Percentiles rank a stretch among this genome's conserved stretches.
phyloP scores from a whole-genome alignment of 2,329 filamentous ascomycete species.

The Drechslera avenae region DNA sequence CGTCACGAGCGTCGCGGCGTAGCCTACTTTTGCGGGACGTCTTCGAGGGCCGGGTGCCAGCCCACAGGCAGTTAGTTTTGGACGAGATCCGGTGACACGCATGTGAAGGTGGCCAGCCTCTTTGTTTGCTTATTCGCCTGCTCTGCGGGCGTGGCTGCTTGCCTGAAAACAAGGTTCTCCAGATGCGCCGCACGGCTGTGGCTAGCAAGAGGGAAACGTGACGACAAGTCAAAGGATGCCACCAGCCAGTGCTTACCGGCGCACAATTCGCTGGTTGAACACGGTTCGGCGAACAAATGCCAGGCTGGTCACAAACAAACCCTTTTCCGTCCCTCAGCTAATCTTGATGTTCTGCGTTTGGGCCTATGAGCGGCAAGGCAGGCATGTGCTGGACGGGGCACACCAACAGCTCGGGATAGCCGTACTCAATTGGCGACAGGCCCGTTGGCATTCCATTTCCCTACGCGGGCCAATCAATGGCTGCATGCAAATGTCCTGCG shows the following conservation, averaged over 20 bases:
- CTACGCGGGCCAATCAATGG: slow-evolving; percentile 30
- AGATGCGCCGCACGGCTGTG: slow-evolving; percentile 40
- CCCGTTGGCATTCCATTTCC: slow-evolving; percentile 19
- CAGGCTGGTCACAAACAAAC: not conserved
- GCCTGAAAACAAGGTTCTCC: slow-evolving; percentile 38
- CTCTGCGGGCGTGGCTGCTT: slow-evolving; percentile 9
- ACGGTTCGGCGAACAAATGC: slow-evolving; percentile 8
- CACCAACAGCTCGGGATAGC: slow-evolving; percentile 14
- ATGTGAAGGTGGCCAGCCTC: slow-evolving; percentile 25
- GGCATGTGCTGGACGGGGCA: slow-evolving; percentile 27
- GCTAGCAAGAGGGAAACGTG: slow-evolving; percentile 31
- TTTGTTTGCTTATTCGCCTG: slow-evolving; percentile 23
- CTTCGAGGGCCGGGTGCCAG: slow-evolving; percentile 17
- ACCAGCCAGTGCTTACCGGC: slow-evolving; percentile 35
- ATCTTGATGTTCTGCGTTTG: slow-evolving; percentile 10
- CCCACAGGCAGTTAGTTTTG: slow-evolving; percentile 11
- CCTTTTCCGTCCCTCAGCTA: slow-evolving; percentile 13
- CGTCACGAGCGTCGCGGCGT: slow-evolving; percentile 23
- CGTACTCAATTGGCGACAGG: slow-evolving; percentile 22
- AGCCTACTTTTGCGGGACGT: slow-evolving; percentile 17
- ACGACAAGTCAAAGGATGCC: slow-evolving; percentile 25
- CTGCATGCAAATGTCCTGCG: slow-evolving; percentile 16
- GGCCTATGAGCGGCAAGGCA: slow-evolving; percentile 16
- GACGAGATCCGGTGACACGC: slow-evolving; percentile 21
- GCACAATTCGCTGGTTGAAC: slow-evolving; percentile 25